phyloP scores from a whole-genome alignment of 352 stramenopile species.

The Phytophthora hibernalis region DNA sequence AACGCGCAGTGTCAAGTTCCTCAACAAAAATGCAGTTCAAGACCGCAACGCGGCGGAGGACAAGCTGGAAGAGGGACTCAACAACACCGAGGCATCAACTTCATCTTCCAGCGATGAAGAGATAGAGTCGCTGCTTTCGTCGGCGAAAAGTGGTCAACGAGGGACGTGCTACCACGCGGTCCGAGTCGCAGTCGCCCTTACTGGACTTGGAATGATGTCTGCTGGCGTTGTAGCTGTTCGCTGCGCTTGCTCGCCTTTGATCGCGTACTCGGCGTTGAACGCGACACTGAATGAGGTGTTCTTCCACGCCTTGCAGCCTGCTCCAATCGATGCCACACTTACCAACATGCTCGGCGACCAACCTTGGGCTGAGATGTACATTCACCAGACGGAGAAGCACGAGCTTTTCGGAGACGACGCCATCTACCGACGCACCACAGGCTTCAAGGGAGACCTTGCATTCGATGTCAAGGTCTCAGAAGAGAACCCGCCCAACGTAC shows the following conservation, averaged over 20 bases:
- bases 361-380: conserved; percentile 19
- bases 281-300: conserved; percentile 42
- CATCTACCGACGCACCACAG: conserved; percentile 27
- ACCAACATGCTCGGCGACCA: conserved; percentile 11
- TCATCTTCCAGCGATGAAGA: conserved; percentile 10
- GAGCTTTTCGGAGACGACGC: conserved; percentile 25
- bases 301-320: conserved; percentile 10
- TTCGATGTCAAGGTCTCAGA: conserved; percentile 49
- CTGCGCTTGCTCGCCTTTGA: conserved; percentile 11
- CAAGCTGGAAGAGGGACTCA: conserved; percentile 4
- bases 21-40: conserved; percentile 32
- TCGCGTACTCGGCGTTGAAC: conserved; percentile 32
- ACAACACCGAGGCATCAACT: not conserved
- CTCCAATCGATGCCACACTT: conserved; percentile 9
- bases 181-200: conserved; percentile 2
- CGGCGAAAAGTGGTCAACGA: not conserved
- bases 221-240: conserved; percentile 19
- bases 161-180: conserved; percentile 13
- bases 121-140: conserved; percentile 6
- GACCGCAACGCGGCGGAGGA: conserved; percentile 2
- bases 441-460: conserved; percentile 25
- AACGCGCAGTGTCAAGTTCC: conserved; percentile 17
- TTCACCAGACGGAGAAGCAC: conserved; percentile 34
- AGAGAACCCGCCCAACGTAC: conserved; percentile 49
- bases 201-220: conserved; percentile 23